A percentile compares a stretch with the other conserved stretches of the same genome.
phyloP scores from a whole-genome alignment of 805 yeast genomes.

The Huiozyma sinensis region DNA sequence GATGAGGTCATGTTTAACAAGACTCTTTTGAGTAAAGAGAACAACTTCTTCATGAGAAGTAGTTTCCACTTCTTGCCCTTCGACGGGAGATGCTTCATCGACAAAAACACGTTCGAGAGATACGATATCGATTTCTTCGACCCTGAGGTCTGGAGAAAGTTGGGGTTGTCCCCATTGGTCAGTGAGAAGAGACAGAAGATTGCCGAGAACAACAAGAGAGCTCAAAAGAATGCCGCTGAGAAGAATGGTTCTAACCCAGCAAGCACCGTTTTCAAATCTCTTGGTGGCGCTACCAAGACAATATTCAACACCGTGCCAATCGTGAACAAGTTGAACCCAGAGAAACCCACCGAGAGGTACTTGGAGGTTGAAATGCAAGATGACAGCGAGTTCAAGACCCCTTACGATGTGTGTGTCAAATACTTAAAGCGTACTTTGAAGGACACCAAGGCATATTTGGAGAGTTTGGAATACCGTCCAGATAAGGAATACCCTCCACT shows the following conservation, averaged over 20 bases:
- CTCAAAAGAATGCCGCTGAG: not conserved
- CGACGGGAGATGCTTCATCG: conserved; percentile 63
- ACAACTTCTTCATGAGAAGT: conserved; percentile 81
- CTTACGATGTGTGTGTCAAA: conserved; percentile 45
- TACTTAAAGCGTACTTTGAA: conserved; percentile 55
- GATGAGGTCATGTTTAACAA: conserved; percentile 71
- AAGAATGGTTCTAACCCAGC: not conserved
- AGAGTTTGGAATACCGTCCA: conserved; percentile 44
- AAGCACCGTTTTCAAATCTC: not conserved
- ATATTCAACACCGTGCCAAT: conserved; percentile 7
- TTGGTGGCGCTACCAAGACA: conserved; percentile 6
- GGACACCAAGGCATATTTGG: conserved; percentile 46
- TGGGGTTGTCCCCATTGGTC: conserved; percentile 67
- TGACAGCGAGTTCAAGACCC: conserved; percentile 18
- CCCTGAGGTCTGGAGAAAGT: conserved; percentile 69
- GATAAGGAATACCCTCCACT: conserved; percentile 65
- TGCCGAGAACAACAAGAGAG: conserved; percentile 5
- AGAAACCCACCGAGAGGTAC: not conserved
- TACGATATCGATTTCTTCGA: conserved; percentile 68
- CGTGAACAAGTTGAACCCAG: conserved; percentile 4
- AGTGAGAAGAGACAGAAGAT: conserved; percentile 21
- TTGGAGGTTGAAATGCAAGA: conserved; percentile 4
- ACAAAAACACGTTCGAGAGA: conserved; percentile 45
- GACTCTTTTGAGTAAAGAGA: conserved; percentile 65
- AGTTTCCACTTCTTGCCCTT: conserved; percentile 70